These are phyloP conservation scores for Williopsis jadinii DNA, from an alignment of 1,139 yeast species.

Conservation along the genomic window DNA sequence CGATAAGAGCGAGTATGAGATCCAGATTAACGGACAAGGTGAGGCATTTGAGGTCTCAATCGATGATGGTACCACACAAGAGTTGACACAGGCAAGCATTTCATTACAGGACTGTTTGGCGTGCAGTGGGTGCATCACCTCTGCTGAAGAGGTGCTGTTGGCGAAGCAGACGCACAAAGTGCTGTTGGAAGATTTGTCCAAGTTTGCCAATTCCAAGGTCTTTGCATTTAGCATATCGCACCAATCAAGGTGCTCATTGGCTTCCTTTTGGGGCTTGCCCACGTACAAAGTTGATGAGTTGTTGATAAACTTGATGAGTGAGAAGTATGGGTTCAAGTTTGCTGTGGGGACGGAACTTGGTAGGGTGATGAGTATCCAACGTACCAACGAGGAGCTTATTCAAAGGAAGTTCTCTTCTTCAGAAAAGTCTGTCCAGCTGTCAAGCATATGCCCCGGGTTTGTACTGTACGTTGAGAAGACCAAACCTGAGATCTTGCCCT, in stretches of 20 bases:
- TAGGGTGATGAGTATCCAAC: conserved; percentile 59
- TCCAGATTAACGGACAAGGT: conserved; percentile 61
- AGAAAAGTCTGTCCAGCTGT: conserved; percentile 32
- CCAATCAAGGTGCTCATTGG: conserved; percentile 78
- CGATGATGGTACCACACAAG: conserved; percentile 35
- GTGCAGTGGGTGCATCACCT: conserved; percentile 94
- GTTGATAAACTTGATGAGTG: conserved; percentile 49
- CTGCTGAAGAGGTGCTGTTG: conserved; percentile 89
- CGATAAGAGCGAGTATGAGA: conserved; percentile 35
- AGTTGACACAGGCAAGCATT: conserved; percentile 76
- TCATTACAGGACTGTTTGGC: conserved; percentile 91
- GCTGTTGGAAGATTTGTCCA: conserved; percentile 50
- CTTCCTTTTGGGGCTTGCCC: conserved; percentile 53
- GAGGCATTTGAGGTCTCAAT: conserved; percentile 59
- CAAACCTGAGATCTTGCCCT: conserved; percentile 73
- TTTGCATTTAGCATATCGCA: conserved; percentile 82
- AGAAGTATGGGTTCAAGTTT: conserved; percentile 60
- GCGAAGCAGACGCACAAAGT: conserved; percentile 88
- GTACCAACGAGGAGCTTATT: conserved; percentile 47
- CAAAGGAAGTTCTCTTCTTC: conserved; percentile 18
- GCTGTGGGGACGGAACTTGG: conserved; percentile 86
- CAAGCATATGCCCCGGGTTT: conserved; percentile 91
- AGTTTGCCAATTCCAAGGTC: conserved; percentile 26
- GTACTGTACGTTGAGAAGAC: conserved; percentile 94
- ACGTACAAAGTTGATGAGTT: conserved; percentile 55